Percentiles rank a stretch among this genome's conserved stretches.
phyloP scores from a whole-genome alignment of 1,284 basidiomycete genomes.

The Sanghuangporus sanghuang region DNA sequence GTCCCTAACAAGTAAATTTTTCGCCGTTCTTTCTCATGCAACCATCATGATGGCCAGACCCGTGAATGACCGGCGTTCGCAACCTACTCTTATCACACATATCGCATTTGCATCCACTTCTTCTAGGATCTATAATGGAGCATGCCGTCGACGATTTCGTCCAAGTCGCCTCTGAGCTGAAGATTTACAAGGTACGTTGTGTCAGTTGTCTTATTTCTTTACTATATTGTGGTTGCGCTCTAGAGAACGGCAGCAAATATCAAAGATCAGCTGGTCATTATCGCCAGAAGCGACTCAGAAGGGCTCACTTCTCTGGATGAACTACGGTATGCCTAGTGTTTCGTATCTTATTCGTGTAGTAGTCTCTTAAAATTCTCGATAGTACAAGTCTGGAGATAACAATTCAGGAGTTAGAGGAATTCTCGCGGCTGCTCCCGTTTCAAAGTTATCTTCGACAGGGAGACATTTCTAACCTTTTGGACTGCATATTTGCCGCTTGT shows the following conservation, averaged over 20 bases:
- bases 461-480: slow-evolving; percentile 7
- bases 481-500: slow-evolving; percentile 3
- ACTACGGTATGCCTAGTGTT: not conserved
- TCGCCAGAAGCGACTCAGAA: not conserved
- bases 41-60: too few species aligned
- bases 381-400: not conserved
- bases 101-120: not conserved
- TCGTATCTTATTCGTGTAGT: not conserved
- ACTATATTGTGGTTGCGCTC: not conserved
- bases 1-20: too few species aligned
- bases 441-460: slow-evolving; percentile 13
- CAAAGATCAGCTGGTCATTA: slow-evolving; percentile 12
- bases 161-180: not conserved
- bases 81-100: not conserved
- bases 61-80: too few species aligned
- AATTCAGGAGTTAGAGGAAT: not conserved
- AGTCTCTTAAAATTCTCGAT: not conserved
- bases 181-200: slow-evolving; percentile 12
- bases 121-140: not conserved
- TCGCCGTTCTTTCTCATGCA: too few species aligned
- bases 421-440: slow-evolving; percentile 3
- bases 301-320: not conserved
- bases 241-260: slow-evolving; percentile 15
- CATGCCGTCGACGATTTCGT: not conserved
- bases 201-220: not conserved